Conservation (phyloP, 495 filamentous ascomycete species). For the Podospora fimiseda region DNA sequence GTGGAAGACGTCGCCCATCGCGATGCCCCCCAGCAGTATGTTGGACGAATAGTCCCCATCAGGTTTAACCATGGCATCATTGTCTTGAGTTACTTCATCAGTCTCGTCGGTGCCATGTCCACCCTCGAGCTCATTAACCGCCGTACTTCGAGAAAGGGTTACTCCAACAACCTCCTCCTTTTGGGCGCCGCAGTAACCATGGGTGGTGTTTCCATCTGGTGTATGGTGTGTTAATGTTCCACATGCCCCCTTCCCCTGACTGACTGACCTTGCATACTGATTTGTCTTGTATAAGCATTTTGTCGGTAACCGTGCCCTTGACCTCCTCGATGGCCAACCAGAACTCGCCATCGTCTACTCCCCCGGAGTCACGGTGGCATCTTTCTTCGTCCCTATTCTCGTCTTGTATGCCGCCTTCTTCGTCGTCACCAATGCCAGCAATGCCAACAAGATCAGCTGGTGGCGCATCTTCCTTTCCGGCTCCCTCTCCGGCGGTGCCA, state of each 20-base stretch:
- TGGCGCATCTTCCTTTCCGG: constrained; percentile 57
- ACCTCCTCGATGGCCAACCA: constrained; percentile 54
- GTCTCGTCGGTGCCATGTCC: constrained; percentile 66
- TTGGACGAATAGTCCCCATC: constrained; percentile 43
- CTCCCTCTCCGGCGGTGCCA: constrained; percentile 59
- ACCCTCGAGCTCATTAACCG: constrained; percentile 78
- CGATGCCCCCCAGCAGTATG: constrained; percentile 16
- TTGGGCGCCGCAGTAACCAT: constrained; percentile 65
- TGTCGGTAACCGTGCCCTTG: constrained; percentile 74
- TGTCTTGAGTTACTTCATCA: constrained; percentile 70
- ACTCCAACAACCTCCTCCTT: constrained; percentile 69
- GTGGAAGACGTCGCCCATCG: constrained; percentile 2
- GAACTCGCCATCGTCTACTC: constrained; percentile 69
- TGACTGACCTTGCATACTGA: not conserved
- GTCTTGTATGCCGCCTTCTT: constrained; percentile 70
- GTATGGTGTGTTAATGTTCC: constrained; percentile 30
- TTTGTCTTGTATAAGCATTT: constrained; percentile 51
- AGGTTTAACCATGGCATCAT: constrained; percentile 59
- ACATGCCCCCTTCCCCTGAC: not conserved
- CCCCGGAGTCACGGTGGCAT: constrained; percentile 63
- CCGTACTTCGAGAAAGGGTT: constrained; percentile 58
- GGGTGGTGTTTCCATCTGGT: constrained; percentile 74
- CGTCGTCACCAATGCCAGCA: constrained; percentile 56
- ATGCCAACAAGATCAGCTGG: constrained; percentile 49
- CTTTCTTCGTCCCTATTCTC: constrained; percentile 73